A percentile compares a stretch with the other conserved stretches of the same genome.
These are phyloP conservation scores for Gomphus sp. DNA, from an alignment of 1,284 basidiomycete species.

Conservation along the genomic window DNA sequence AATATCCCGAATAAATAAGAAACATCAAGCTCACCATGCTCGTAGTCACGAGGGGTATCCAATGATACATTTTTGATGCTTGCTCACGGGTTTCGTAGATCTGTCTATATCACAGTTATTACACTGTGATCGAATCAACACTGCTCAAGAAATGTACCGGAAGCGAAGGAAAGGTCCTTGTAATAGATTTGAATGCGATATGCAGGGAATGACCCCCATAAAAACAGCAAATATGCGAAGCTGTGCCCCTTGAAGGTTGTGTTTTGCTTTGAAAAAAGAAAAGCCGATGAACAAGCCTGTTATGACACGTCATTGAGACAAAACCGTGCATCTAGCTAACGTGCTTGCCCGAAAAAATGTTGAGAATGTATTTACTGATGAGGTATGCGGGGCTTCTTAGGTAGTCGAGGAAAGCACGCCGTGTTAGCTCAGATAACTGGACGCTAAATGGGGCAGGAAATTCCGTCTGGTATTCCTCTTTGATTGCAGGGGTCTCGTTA, in stretches of 20 bases:
- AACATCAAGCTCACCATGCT: conserved; percentile 17
- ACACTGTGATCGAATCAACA: neutral
- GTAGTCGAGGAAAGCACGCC: conserved; percentile 44
- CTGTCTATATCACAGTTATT: conserved; percentile 20
- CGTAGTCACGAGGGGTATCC: conserved; percentile 62
- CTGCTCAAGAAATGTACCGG: conserved; percentile 20
- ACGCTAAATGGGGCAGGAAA: conserved; percentile 43
- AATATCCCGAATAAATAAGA: conserved; percentile 9
- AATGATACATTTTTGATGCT: conserved; percentile 73
- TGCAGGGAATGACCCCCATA: conserved; percentile 36
- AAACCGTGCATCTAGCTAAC: neutral
- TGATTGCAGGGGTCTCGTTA: neutral
- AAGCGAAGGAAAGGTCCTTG: conserved; percentile 45
- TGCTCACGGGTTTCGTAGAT: conserved; percentile 71
- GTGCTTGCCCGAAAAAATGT: conserved; percentile 19
- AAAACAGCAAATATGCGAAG: conserved; percentile 70
- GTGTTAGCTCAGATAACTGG: conserved; percentile 43
- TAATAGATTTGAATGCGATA: conserved; percentile 42
- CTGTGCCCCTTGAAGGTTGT: conserved; percentile 65
- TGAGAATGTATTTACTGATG: conserved; percentile 53
- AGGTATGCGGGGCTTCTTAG: conserved; percentile 69
- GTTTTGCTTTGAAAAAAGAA: conserved; percentile 61
- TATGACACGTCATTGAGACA: neutral
- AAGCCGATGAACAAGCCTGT: conserved; percentile 36
- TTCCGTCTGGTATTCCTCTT: conserved; percentile 27